These are phyloP conservation scores for Akanthomyces muscarius DNA, from an alignment of 2,329 filamentous ascomycete species.

Conservation along the genomic window DNA sequence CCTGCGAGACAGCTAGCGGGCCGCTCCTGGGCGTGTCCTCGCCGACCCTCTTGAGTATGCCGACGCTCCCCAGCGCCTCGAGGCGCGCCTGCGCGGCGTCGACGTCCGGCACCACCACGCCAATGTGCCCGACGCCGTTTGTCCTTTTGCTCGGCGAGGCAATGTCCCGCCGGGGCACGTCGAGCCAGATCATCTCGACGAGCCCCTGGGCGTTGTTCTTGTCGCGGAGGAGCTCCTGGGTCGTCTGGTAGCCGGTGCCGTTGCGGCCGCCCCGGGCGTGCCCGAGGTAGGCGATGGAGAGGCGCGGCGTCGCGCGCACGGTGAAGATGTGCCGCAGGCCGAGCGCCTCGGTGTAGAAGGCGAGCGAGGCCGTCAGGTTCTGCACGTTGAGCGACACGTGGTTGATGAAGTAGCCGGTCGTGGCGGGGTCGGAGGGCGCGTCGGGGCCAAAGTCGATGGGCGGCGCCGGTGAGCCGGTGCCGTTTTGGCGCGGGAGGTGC, in stretches of 20 bases:
- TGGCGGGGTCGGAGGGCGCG: conserved; percentile 27
- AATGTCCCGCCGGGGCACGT: conserved; percentile 22
- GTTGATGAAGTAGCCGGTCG: conserved; percentile 28
- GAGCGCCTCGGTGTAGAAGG: conserved; percentile 33
- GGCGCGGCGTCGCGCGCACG: conserved; percentile 26
- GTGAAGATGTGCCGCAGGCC: conserved; percentile 30
- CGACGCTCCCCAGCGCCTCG: conserved; percentile 17
- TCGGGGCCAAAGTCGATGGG: conserved; percentile 20
- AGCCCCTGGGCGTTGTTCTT: conserved; percentile 34
- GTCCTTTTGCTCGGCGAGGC: conserved; percentile 22
- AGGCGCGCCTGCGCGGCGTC: conserved; percentile 26
- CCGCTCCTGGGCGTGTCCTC: conserved; percentile 18
- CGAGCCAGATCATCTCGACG: conserved; percentile 29
- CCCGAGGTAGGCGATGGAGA: conserved; percentile 33
- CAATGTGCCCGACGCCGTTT: conserved; percentile 34
- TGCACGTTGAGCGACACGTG: conserved; percentile 23
- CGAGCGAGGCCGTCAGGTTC: conserved; percentile 28
- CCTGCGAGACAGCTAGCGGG: conserved; percentile 20
- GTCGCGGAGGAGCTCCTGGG: conserved; percentile 29
- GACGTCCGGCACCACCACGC: conserved; percentile 34
- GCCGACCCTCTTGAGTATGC: conserved; percentile 28
- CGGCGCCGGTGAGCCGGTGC: no score
- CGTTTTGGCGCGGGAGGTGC: not conserved
- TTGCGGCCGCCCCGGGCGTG: conserved; percentile 35
- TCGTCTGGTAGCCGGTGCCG: conserved; percentile 35